Evolutionary conservation across 139 green algal genomes (phyloP), one percentile per base, ranked within the genome.

Genomic region (Picochlorum sp.): DNA sequence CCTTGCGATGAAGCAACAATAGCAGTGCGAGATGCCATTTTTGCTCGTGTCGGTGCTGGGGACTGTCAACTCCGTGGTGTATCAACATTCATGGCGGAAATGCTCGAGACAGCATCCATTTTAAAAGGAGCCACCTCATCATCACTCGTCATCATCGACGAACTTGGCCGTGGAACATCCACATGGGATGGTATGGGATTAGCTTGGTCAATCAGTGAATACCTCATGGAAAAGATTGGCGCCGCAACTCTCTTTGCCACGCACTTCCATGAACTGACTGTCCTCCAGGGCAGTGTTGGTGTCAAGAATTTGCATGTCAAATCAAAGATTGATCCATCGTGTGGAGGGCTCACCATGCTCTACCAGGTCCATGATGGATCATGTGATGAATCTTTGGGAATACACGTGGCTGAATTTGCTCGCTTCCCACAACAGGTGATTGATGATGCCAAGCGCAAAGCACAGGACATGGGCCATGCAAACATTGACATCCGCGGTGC

Each of bases 1-100:
- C 91, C 94, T 1, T 90, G 80, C 60, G 69, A 83, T 34, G 61
- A 68, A 13, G 94, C 94, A 0, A 65, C 72, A 57, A 93, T 99
- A 55, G 63, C 84, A 2, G 75, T 95, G 30, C 83, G 91, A 7
- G 94, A 99, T 74, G 85, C 79, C 45, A 91, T 99, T 63, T 99
- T 97, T 77, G 88, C 89, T 6, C 82, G 94, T 24, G 93, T 99
- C 28, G 93, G 94, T 30, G 94, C 94, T 3, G 92, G 92, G 4
- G 92, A 98, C 79, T 95, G 88, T 85, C 92, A 96, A 78, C 64
- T 87, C 72, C 72, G 86, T 6, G 93, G 93, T 18, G 82, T 98
- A 49, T 93, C 82, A 7, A 98, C 93, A 14, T 98, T 98, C 87
- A 98, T 98, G 93, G 91, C 91, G 3, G 93, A 98, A 75, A 98